Evolutionary conservation across 345 rosid genomes (phyloP).

Genomic region (Acer saccharum): DNA sequence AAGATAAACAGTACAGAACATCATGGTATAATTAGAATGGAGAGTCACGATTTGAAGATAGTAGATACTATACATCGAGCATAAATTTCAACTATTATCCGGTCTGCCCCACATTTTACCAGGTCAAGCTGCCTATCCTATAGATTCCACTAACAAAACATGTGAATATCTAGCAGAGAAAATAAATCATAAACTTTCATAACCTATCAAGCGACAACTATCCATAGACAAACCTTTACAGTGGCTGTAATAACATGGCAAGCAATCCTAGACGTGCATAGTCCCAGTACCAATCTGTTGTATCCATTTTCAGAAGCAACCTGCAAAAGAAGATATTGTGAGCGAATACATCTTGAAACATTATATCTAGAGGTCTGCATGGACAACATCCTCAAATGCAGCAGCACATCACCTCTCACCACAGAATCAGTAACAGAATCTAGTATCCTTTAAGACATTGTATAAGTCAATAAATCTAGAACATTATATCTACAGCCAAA

Average conservation of each 20-base stretch:
- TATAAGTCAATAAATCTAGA: background rate
- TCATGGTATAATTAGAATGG: background rate
- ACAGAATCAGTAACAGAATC: no score
- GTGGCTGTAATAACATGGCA: constrained; percentile 82
- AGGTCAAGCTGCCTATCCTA: background rate
- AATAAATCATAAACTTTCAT: no score
- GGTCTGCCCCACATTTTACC: background rate
- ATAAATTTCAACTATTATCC: background rate
- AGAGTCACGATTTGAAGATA: background rate
- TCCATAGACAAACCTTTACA: constrained; percentile 62
- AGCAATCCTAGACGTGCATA: constrained; percentile 86
- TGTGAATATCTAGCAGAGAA: no score
- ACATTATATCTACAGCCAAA: constrained; percentile 20
- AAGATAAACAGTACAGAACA: background rate
- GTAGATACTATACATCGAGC: no score
- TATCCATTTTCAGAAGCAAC: constrained; percentile 75
- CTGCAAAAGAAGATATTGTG: constrained; percentile 33
- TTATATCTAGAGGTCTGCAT: no score
- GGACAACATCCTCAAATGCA: no score
- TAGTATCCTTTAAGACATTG: background rate
- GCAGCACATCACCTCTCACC: no score
- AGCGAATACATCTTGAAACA: background rate
- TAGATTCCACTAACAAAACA: background rate
- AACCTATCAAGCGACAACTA: background rate
- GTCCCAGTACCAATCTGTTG: constrained; percentile 71